Percentiles rank a stretch among this genome's conserved stretches.
These are phyloP conservation scores for Daedaleopsis nitida DNA, from an alignment of 768 basidiomycete genomes.

Conservation along the genomic window DNA sequence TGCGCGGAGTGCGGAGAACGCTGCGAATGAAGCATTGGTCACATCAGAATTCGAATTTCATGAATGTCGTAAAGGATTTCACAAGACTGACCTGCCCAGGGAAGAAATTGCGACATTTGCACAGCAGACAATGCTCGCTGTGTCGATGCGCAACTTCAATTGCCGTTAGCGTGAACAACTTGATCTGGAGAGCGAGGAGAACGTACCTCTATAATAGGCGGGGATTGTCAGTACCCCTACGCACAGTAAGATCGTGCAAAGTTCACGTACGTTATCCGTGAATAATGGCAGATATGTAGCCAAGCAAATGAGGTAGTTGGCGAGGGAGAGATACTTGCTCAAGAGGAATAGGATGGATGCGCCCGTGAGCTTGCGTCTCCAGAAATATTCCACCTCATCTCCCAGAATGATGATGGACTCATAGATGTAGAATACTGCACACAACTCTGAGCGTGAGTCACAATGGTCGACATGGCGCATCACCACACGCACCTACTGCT, in stretches of 20 bases:
- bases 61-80: not conserved
- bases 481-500: too few relatives aligned
- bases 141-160: too few relatives aligned
- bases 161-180: too few relatives aligned
- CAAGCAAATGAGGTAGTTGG: not conserved
- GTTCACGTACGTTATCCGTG: not conserved
- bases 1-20: not conserved
- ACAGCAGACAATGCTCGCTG: too few relatives aligned
- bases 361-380: not conserved
- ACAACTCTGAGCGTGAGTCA: too few relatives aligned
- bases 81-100: not conserved
- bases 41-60: not conserved
- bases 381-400: not conserved
- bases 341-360: not conserved
- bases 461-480: too few relatives aligned
- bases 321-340: not conserved
- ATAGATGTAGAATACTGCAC: not conserved
- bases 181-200: not conserved
- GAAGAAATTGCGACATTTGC: not conserved
- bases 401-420: not conserved
- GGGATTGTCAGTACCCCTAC: too few relatives aligned
- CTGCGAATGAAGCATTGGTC: not conserved
- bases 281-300: not conserved
- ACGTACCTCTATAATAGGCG: not conserved
- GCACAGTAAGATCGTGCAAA: not conserved